Base-by-base conservation (phyloP, 1,139 yeast species). In the Pichia terricola region DNA sequence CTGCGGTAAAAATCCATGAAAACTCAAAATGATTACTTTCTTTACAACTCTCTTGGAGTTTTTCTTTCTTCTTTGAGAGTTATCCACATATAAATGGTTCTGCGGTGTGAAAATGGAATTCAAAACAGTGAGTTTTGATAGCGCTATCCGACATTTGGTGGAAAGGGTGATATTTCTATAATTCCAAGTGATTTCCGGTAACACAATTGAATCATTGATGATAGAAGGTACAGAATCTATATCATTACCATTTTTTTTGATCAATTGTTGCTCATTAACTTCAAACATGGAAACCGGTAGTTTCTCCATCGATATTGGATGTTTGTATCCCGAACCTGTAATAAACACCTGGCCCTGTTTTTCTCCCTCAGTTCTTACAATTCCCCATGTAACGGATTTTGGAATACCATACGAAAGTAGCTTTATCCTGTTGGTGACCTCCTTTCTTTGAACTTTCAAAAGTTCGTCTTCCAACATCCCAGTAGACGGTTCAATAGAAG, bases 1-100 rank as follows among this genome's bases (percentile, higher is more conserved):
- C 30, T 68, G 67, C 1, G 81, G 81, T 34, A 73, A 62, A 54
- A 73, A 76, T 11, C 75, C 73, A 58, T 76, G 81, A 4, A 74
- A 64, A 2, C 74, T 70, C 32, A 76, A 61, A 1, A 75, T 62
- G 2, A 73, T 67, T 3, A 68, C 70, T 39, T 60, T 66, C 42
- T 67, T 67, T 22, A 45, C 43, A n/a, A 44, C 42, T 16, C 41
- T 44, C n/a, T 42, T 34, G 9, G 30, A 34, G 11, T 40, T 41
- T 3, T 11, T 26, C 9, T 40, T 45, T 25, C 38, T 37, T 46
- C 50, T 50, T 9, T 8, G 11, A 3, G 16, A 25, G 64, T 73
- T 5, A 59, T 58, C 16, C 60, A 56, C 41, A 55, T 60, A 61
- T 7, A 61, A 45, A 47, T 61, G 65, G 3, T 49, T 50, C 42